Base-by-base conservation (phyloP, 2,329 filamentous ascomycete genomes). In the Fusarium poae region DNA sequence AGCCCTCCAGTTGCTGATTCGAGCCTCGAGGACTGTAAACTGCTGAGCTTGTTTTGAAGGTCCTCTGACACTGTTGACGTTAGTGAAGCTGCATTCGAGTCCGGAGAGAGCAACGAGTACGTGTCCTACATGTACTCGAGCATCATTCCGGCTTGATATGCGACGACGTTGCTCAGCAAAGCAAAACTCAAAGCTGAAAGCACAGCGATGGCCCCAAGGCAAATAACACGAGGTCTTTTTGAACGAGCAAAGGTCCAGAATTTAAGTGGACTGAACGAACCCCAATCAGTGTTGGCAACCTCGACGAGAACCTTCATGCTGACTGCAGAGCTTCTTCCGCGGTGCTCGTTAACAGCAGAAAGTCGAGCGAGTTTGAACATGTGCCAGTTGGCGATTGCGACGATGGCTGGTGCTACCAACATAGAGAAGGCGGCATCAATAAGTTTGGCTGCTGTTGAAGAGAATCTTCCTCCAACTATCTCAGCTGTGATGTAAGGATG, bases 331-430 rank as follows among this genome's bases (percentile, higher is more conserved):
- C 43, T 69, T 32, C 66, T 21, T 7, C 18, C 34, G 5, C 37
- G 34, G 10, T 70, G 66, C 16, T 69, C 67, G 3, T 70, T 70
- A 7, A 69, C 53, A 1, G 62, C 62, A 3, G 52, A 69, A 21
- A 70, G 53, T 1, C 67, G 66, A 12, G 57, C 62, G 20, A 70
- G 62, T 23, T 67, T 70, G 21, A 70, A 69, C 18, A 67, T 70
- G 27, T 69, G 67, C 62, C 57, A 59, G 13, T 69, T 69, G 23
- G 53, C 34, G 3, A 70, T 11, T 2, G 57, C 62, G 6, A 67
- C 29, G 3, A 67, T 43, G 0, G 67, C 40, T 8, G 59, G 67
- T 2, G 59, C 59, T 20, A 68, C 43, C 4, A 70, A 15, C 34
- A 68, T 71, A 8, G 67, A 69, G 21, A 62, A 69, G 11, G 62